Conservation (phyloP, 371 early-diverging fungal genomes). For the Lichtheimia ornata region DNA sequence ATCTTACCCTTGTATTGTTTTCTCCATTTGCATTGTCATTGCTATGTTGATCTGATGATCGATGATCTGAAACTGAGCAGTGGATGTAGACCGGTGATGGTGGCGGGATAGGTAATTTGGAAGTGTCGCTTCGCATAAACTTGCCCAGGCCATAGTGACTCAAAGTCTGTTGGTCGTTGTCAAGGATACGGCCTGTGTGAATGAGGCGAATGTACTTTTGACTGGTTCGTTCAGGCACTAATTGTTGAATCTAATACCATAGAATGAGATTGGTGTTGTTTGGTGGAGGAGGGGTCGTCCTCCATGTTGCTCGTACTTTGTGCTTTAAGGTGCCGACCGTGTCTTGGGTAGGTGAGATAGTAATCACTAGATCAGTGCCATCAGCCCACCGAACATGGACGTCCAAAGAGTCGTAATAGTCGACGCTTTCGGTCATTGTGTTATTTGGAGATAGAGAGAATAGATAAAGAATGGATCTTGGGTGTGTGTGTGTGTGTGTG, state of each 20-base stretch:
- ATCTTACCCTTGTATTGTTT: neutral
- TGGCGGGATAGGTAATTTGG: conserved; percentile 17
- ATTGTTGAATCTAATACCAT: conserved; percentile 22
- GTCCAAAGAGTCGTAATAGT: conserved; percentile 42
- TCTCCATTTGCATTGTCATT: neutral
- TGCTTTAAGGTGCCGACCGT: conserved; percentile 48
- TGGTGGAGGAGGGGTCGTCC: neutral
- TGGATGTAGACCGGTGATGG: conserved; percentile 46
- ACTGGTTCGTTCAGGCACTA: conserved; percentile 13
- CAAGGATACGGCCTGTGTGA: conserved; percentile 56
- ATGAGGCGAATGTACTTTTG: conserved; percentile 58
- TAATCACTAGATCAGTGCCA: conserved; percentile 38
- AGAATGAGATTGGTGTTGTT: neutral
- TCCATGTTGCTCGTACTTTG: conserved; percentile 32
- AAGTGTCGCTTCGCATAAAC: conserved; percentile 13
- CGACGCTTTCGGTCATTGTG: conserved; percentile 17
- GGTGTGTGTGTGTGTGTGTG: too few species aligned
- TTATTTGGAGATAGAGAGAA: too few species aligned
- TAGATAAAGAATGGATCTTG: too few species aligned
- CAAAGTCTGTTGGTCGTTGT: conserved; percentile 20
- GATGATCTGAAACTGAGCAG: conserved; percentile 48
- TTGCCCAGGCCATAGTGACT: conserved; percentile 41
- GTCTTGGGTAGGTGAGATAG: conserved; percentile 33
- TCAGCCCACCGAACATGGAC: conserved; percentile 49
- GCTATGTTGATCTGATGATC: neutral